Percentiles rank a stretch among this genome's conserved stretches.
Conservation (phyloP, 768 basidiomycete species). For the Pulveroboletus frians region DNA sequence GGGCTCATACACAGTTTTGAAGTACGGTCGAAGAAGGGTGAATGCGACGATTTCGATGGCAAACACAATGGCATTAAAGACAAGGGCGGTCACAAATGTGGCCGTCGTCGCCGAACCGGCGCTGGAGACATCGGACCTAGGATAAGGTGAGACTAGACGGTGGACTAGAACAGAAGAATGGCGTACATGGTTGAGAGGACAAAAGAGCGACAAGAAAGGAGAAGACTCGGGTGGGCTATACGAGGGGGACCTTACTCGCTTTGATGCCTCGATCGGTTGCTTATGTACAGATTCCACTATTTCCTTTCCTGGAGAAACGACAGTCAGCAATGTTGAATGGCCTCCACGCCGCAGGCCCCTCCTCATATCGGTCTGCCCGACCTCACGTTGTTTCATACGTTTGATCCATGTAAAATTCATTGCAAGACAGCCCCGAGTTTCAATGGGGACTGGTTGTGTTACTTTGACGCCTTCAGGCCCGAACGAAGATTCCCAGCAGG, state of each 20-base stretch:
- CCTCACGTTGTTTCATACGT: background rate
- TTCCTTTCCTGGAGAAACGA: constrained; percentile 9
- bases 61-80: constrained; percentile 75
- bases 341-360: background rate
- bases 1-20: constrained; percentile 87
- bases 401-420: background rate
- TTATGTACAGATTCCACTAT: constrained; percentile 1
- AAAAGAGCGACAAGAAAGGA: constrained; percentile 14
- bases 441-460: background rate
- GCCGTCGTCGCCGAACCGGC: constrained; percentile 62
- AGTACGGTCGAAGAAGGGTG: constrained; percentile 77
- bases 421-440: background rate
- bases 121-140: constrained; percentile 36
- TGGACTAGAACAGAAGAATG: background rate
- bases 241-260: background rate
- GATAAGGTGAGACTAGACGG: background rate
- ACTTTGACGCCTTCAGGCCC: background rate
- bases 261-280: constrained; percentile 9
- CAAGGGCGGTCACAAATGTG: constrained; percentile 81
- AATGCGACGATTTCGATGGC: constrained; percentile 68
- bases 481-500: constrained; percentile 11
- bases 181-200: constrained; percentile 20
- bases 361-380: background rate
- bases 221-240: constrained; percentile 1
- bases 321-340: background rate